A percentile compares a stretch with the other conserved stretches of the same genome.
These are phyloP conservation scores for Mortierella sp. DNA, from an alignment of 371 early-diverging fungal genomes.

Conservation along the genomic window DNA sequence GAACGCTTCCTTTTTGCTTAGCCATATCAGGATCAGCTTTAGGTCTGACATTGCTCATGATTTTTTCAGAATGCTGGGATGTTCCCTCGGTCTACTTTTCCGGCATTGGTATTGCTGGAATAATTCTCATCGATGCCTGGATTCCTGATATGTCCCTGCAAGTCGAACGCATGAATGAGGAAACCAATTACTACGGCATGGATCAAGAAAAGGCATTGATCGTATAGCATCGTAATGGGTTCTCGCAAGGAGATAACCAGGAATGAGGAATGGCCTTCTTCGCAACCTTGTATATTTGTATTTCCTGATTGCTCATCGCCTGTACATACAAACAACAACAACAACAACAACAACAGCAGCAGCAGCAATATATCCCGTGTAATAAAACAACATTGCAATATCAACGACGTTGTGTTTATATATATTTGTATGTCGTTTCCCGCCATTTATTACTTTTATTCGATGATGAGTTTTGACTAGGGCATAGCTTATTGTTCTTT, in stretches of 20 bases:
- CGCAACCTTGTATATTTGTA: not conserved
- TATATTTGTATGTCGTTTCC: too few species aligned
- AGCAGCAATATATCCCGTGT: too few species aligned
- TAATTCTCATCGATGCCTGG: slow-evolving; percentile 43
- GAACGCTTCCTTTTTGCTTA: slow-evolving; percentile 9
- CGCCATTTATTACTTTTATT: too few species aligned
- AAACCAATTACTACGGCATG: slow-evolving; percentile 3
- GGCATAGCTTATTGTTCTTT: not conserved
- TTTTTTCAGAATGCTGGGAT: slow-evolving; percentile 48
- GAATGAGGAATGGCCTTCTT: slow-evolving; percentile 15
- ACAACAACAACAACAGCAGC: too few species aligned
- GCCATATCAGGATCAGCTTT: slow-evolving; percentile 24
- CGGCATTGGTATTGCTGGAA: slow-evolving; percentile 46
- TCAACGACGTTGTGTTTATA: too few species aligned
- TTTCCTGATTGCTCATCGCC: not conserved
- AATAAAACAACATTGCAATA: not conserved
- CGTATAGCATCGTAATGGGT: slow-evolving; percentile 32
- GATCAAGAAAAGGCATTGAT: not conserved
- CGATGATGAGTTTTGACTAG: not conserved
- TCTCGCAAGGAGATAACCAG: slow-evolving; percentile 35
- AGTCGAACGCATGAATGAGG: slow-evolving; percentile 15
- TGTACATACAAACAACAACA: slow-evolving; percentile 11
- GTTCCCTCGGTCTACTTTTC: slow-evolving; percentile 43
- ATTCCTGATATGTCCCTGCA: slow-evolving; percentile 25
- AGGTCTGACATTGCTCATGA: slow-evolving; percentile 33